These are phyloP conservation scores for Lentinula sp. DNA, from an alignment of 768 basidiomycete species.

Conservation along the genomic window DNA sequence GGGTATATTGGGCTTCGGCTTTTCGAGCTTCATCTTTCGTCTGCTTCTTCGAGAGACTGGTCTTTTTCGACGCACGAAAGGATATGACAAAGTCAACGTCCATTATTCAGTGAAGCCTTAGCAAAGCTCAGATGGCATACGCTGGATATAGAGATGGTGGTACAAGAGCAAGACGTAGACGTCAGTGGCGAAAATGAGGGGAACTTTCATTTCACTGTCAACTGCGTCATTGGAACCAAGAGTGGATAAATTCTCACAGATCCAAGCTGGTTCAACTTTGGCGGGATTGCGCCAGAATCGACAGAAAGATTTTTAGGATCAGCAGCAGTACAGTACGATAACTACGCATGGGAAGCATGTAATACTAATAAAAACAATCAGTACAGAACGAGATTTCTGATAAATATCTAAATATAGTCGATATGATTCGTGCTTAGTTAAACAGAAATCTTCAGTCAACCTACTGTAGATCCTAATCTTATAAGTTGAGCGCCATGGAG, in stretches of 20 bases:
- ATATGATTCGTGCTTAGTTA: no score
- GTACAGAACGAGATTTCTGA: no score
- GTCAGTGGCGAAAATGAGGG: neutral
- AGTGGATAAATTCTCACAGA: neutral
- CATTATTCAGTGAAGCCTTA: conserved; percentile 29
- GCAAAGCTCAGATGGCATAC: neutral
- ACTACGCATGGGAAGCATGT: no score
- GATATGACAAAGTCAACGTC: conserved; percentile 71
- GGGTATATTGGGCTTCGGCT: conserved; percentile 63
- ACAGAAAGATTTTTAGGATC: no score
- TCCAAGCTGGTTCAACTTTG: neutral
- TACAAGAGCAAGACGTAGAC: neutral
- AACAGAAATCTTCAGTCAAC: no score
- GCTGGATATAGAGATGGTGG: neutral
- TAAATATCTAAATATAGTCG: no score
- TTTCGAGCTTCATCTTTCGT: conserved; percentile 55
- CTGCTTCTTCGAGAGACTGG: conserved; percentile 53
- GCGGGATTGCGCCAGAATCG: no score
- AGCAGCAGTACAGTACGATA: no score
- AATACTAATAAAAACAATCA: no score
- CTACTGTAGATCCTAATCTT: no score
- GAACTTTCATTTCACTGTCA: neutral
- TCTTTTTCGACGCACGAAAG: conserved; percentile 50
- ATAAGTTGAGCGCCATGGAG: no score
- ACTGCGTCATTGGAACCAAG: neutral